phyloP scores from a whole-genome alignment of 768 basidiomycete species.

The Paxillus involutus region DNA sequence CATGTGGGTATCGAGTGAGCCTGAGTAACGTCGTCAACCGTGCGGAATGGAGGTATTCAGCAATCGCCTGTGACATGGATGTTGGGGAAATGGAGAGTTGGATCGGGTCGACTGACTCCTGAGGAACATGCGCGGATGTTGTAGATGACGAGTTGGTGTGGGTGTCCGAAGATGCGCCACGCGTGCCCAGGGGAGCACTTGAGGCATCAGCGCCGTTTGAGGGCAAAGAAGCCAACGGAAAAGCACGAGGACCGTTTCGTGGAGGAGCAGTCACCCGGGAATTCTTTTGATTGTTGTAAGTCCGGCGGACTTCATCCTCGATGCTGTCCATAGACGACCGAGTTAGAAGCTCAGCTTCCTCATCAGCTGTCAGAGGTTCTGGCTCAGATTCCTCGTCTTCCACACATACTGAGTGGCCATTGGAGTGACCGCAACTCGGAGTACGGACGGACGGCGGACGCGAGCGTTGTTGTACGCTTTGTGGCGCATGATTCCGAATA shows the following conservation, averaged over 20 bases:
- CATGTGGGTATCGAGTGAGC: constrained; percentile 79
- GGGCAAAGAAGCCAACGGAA: constrained; percentile 26
- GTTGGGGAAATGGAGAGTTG: constrained; percentile 47
- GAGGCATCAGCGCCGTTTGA: constrained; percentile 58
- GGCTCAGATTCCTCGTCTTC: constrained; percentile 54
- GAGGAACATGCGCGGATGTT: constrained; percentile 20
- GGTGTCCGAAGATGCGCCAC: constrained; percentile 44
- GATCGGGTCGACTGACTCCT: constrained; percentile 24
- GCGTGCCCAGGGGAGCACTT: constrained; percentile 37
- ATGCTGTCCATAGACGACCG: constrained; percentile 90
- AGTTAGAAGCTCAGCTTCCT: constrained; percentile 64
- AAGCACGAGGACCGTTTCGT: constrained; percentile 42
- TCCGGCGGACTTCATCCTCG: constrained; percentile 76
- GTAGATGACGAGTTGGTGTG: constrained; percentile 52
- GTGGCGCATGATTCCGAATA: constrained; percentile 76
- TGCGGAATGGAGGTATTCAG: constrained; percentile 84
- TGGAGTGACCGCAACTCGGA: constrained; percentile 48
- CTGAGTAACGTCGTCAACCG: constrained; percentile 80
- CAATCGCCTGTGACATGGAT: constrained; percentile 68
- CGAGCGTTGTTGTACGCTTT: constrained; percentile 45
- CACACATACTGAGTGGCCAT: constrained; percentile 45
- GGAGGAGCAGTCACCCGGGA: constrained; percentile 35
- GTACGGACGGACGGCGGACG: constrained; percentile 46
- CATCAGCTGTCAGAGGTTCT: constrained; percentile 49
- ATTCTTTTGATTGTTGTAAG: constrained; percentile 57